Base-by-base conservation (phyloP, 139 green algal species). In the Chlorella sp. region DNA sequence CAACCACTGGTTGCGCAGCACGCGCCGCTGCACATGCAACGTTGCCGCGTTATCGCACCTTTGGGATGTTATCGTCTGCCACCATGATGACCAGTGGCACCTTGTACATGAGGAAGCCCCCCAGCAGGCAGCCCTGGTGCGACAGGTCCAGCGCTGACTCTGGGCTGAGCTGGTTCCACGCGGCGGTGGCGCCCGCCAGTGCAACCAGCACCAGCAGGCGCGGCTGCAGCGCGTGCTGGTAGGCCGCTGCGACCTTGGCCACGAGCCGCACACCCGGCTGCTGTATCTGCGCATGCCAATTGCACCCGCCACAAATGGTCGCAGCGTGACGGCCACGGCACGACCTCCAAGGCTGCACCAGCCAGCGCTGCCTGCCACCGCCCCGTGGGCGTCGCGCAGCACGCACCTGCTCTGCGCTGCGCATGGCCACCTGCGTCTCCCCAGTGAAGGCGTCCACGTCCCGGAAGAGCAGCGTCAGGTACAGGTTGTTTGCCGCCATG, bases 41-140 rank as follows among this genome's bases (percentile, higher is more conserved):
- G n/a, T n/a, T n/a, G n/a, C n/a, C n/a, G n/a, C n/a, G n/a, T n/a
- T n/a, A n/a, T n/a, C 74, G 0, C 33, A 87, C 80, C 76, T 85
- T 86, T 5, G 85, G 80, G 27, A 78, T 80, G 23, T 88, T 69
- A 29, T 91, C 87, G 50, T 87, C 81, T 51, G 82, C 82, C 14
- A 93, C 55, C 63, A 88, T 87, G 0, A 86, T n/a, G 6, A 91
- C 30, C 22, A 92, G 79, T 27, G 87, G 81, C 2, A 78, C 72
- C 75, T 93, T 93, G 75, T 89, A 93, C 0, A 72, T 73, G 29
- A 93, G 69, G 70, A 92, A 92, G 2, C 87, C 86, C 30, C 64
- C 71, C 31, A 91, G 62, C 60, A 90, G 29, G 72, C 83, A 91
- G 42, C 81, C 87, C 62, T 84, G 67, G 61, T 84, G 74, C 26